These are phyloP conservation scores for Noccaea bulbosa DNA, from an alignment of 345 rosid genomes.

Conservation along the genomic window DNA sequence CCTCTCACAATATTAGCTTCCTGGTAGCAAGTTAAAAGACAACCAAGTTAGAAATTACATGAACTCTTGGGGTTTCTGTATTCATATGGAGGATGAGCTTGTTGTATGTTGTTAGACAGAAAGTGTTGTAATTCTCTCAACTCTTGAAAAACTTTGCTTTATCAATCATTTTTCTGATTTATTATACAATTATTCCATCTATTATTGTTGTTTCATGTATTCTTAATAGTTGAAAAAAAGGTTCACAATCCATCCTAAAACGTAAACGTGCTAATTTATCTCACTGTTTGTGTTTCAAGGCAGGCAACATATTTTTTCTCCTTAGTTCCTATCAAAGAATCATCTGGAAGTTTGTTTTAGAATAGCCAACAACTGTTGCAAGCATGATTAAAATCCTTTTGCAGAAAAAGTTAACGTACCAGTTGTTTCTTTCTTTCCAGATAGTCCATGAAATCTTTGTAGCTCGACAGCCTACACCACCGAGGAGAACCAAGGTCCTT, in stretches of 20 bases:
- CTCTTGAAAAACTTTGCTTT: too few relatives aligned
- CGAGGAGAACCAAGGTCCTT: neutral
- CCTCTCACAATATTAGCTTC: constrained; percentile 1
- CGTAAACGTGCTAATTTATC: neutral
- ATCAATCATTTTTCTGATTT: neutral
- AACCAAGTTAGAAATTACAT: neutral
- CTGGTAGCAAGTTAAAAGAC: neutral
- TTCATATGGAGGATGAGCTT: neutral
- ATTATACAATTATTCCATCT: neutral
- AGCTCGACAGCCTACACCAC: neutral
- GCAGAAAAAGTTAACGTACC: neutral
- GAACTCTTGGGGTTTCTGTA: neutral
- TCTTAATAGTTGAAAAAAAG: neutral
- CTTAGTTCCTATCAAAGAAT: too few relatives aligned
- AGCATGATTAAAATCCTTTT: neutral
- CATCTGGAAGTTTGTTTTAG: too few relatives aligned
- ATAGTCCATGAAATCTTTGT: neutral
- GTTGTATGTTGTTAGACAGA: neutral
- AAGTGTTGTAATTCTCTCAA: neutral
- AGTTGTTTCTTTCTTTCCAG: neutral
- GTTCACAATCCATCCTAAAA: neutral
- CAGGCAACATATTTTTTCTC: too few relatives aligned
- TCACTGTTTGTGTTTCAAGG: neutral
- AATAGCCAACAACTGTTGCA: too few relatives aligned
- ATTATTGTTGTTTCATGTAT: neutral